Percentiles rank a stretch among this genome's conserved stretches.
These are phyloP conservation scores for Hypericum perforatum DNA, from an alignment of 345 rosid genomes.

Conservation along the genomic window DNA sequence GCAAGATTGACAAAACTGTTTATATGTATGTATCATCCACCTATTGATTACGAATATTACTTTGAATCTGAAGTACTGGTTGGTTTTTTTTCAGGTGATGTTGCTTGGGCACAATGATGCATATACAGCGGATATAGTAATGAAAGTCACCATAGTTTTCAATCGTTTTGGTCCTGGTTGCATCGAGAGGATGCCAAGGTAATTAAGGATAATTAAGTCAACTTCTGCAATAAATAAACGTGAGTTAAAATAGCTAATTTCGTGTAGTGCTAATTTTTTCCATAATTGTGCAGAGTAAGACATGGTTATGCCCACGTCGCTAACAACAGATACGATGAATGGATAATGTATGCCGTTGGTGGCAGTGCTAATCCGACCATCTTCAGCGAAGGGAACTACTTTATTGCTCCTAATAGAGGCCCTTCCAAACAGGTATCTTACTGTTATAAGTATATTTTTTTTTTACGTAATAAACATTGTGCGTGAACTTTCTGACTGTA, in stretches of 20 bases:
- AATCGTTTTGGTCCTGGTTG: conserved; percentile 21
- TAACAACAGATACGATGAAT: conserved; percentile 22
- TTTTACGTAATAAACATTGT: no score
- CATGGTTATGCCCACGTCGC: conserved; percentile 21
- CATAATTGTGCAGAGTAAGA: conserved; percentile 13
- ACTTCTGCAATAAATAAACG: no score
- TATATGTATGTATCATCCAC: no score
- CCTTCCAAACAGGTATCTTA: conserved; percentile 10
- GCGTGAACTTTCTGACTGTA: no score
- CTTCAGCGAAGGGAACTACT: conserved; percentile 23
- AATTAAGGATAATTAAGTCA: neutral
- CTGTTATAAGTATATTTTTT: neutral
- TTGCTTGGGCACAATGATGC: conserved; percentile 17
- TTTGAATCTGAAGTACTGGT: neutral
- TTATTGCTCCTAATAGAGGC: conserved; percentile 6
- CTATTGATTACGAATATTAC: no score
- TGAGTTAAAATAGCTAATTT: no score
- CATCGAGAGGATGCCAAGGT: conserved; percentile 24
- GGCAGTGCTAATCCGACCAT: conserved; percentile 23
- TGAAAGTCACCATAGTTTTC: conserved; percentile 19
- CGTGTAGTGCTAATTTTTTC: no score
- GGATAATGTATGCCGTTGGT: conserved; percentile 18
- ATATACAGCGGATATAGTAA: conserved; percentile 9
- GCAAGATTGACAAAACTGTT: no score
- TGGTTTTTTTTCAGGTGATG: conserved; percentile 11